Percentiles rank a stretch among this genome's conserved stretches.
Evolutionary conservation across 257 asterid species (phyloP).

Genomic region (Ocimum tenuiflorum): DNA sequence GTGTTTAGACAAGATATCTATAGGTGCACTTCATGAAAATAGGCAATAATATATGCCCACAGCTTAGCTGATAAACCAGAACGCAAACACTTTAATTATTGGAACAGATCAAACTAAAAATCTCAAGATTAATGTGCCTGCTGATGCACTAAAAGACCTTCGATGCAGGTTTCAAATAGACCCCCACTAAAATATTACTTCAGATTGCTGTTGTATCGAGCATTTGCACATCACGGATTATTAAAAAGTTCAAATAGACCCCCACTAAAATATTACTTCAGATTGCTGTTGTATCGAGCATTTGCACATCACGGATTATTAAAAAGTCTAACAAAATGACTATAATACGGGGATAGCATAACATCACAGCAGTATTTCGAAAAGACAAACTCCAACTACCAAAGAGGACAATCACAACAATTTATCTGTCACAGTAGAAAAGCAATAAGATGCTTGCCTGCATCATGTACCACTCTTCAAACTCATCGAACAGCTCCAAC

Average conservation of each 20-base stretch:
- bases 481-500: conserved; percentile 65
- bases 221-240: conserved; percentile 2
- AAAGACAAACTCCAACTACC: conserved; percentile 3
- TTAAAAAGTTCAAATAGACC: neutral
- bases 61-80: neutral
- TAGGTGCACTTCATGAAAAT: neutral
- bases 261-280: neutral
- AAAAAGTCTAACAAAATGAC: neutral
- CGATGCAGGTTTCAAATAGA: too few species aligned
- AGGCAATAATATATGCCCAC: neutral
- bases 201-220: neutral
- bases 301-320: neutral
- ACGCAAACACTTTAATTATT: neutral
- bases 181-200: neutral
- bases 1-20: neutral
- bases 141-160: conserved; percentile 2
- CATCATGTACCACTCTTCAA: conserved; percentile 83
- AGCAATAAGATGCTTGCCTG: conserved; percentile 61
- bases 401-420: neutral
- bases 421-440: conserved; percentile 5
- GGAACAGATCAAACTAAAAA: neutral
- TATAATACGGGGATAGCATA: neutral
- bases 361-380: conserved; percentile 1
- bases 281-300: neutral
- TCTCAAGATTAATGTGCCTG: neutral